phyloP scores from a whole-genome alignment of 441 rosid genomes.

The Gossypium davidsonii region DNA sequence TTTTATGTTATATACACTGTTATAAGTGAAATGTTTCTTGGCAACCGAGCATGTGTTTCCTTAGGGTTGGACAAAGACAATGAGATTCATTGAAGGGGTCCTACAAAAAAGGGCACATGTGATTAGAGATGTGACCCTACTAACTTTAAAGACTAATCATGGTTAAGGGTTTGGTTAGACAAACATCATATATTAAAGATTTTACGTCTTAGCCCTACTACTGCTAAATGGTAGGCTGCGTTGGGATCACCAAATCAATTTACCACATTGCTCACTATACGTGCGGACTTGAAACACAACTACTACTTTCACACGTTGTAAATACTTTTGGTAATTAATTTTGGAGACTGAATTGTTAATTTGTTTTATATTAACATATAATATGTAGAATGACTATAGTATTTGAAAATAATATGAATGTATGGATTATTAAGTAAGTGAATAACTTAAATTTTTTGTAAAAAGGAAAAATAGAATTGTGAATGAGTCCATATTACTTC shows the following conservation, averaged over 20 bases:
- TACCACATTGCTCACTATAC: not conserved
- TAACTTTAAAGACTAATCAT: not conserved
- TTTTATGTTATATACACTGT: not conserved
- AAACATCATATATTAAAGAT: conserved; percentile 15
- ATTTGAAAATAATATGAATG: too few species aligned
- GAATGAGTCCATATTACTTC: not conserved
- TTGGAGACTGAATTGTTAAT: too few species aligned
- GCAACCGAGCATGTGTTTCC: conserved; percentile 54
- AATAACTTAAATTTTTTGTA: too few species aligned
- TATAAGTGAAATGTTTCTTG: conserved; percentile 29
- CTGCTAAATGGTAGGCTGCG: not conserved
- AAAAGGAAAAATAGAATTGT: not conserved
- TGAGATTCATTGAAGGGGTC: conserved; percentile 1
- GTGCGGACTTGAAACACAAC: not conserved
- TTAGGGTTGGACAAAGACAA: conserved; percentile 20
- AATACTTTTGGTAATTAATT: too few species aligned
- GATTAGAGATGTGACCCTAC: conserved; percentile 23
- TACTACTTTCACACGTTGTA: not conserved
- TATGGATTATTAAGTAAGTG: too few species aligned
- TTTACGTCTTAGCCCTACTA: conserved; percentile 12
- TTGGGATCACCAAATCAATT: not conserved
- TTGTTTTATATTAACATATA: too few species aligned
- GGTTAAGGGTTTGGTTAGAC: conserved; percentile 10
- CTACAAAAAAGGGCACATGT: conserved; percentile 18
- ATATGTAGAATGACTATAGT: too few species aligned